Base-by-base conservation (phyloP, 352 stramenopile genomes). In the Peronospora belbahrii region DNA sequence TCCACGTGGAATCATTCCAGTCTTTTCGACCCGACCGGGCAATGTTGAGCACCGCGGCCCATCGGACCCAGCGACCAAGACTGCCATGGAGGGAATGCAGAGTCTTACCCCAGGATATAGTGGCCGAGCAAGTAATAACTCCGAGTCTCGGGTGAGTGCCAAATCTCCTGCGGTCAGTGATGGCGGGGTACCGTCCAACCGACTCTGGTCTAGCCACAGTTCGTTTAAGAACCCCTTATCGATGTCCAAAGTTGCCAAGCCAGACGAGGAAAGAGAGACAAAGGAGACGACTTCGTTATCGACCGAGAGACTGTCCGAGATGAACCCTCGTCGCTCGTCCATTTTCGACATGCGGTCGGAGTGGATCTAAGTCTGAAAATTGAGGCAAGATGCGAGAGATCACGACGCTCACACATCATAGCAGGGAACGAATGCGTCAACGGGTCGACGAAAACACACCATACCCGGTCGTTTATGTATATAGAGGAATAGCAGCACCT, bases 311-410 rank as follows among this genome's bases (percentile, higher is more conserved):
- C 33, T 34, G 17, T 61, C 53, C 0, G 59, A 64, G 32, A 55
- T 55, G 42, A 63, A 67, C 13, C 35, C 43, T 13, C 62, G 62
- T 15, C 62, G 62, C 3, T 72, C 62, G 20, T 72, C 62, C 1
- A 63, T 72, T 42, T 72, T 72, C 30, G 61, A 72, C 51, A 64
- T 67, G 50, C 55, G 54, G 17, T 66, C 55, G 0, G 62, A 72
- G 62, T 72, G 62, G 62, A 68, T 72, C 22, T 72, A 60, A 39
- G 10, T 15, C 11, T 11, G 35, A n/a, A 9, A 51, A 22, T 2
- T 3, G n/a, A 23, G 17, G 24, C 18, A 28, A 45, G 42, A 40
- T 43, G 53, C 39, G 27, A 40, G 47, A 46, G 37, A 62, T 59
- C 14, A 47, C 42, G 42, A 45, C 42, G 35, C 30, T 23, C n/a